A percentile compares a stretch with the other conserved stretches of the same genome.
Conservation (phyloP, 129 eudicot genomes). For the Arctium lappa region DNA sequence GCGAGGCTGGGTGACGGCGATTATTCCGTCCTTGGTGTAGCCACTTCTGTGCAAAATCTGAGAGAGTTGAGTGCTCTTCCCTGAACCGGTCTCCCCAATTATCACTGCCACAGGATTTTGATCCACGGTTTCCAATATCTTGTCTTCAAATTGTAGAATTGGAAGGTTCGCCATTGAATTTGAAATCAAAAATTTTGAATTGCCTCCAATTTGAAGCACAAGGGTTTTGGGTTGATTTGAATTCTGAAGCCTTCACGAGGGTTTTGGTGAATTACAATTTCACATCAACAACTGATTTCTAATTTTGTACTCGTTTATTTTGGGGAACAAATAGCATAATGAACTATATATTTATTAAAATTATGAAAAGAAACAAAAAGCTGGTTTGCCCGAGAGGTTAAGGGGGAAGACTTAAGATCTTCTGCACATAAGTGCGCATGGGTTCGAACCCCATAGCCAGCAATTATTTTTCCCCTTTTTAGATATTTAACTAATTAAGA, state of each 20-base stretch:
- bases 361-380: neutral
- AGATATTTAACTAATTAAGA: too few species aligned
- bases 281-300: neutral
- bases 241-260: neutral
- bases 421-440: conserved; percentile 99
- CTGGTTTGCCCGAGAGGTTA: conserved; percentile 99
- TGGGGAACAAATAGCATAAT: too few species aligned
- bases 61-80: conserved; percentile 96
- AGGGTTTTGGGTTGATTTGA: conserved; percentile 13
- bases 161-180: conserved; percentile 57
- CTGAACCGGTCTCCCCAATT: conserved; percentile 93
- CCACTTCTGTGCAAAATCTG: conserved; percentile 79
- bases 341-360: too few species aligned
- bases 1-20: conserved; percentile 98
- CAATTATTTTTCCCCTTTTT: conserved; percentile 1
- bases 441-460: conserved; percentile 99
- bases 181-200: neutral
- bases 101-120: conserved; percentile 64
- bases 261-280: neutral
- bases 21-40: conserved; percentile 61
- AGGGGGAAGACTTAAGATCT: conserved; percentile 98
- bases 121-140: conserved; percentile 61
- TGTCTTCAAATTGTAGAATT: conserved; percentile 78
- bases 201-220: neutral
- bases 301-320: too few species aligned